Percentiles rank a stretch among this genome's conserved stretches.
Conservation (phyloP, 352 stramenopile species). For the Lagenidium sp. region DNA sequence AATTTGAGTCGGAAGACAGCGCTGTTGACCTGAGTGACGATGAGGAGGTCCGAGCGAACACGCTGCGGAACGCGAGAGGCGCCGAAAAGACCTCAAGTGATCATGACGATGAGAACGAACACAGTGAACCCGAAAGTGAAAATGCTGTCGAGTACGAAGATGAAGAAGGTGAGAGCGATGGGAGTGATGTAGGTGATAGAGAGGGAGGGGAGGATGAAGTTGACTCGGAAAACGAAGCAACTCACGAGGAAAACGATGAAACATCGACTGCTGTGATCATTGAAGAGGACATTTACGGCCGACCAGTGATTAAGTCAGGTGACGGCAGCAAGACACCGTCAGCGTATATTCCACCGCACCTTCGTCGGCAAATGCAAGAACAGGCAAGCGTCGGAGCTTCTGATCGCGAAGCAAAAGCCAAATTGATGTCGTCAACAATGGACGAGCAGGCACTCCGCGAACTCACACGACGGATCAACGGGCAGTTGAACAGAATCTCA, state of each 20-base stretch:
- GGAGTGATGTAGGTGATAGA: conserved; percentile 4
- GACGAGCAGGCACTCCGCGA: conserved; percentile 65
- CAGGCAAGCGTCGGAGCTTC: conserved; percentile 21
- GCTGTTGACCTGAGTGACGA: conserved; percentile 28
- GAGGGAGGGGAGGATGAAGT: conserved; percentile 5
- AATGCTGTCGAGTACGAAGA: conserved; percentile 8
- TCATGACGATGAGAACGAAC: conserved; percentile 14
- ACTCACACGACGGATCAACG: conserved; percentile 72
- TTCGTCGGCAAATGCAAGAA: conserved; percentile 61
- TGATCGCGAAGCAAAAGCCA: conserved; percentile 9
- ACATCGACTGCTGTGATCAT: conserved; percentile 19
- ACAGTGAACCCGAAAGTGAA: conserved; percentile 7
- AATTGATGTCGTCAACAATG: conserved; percentile 38
- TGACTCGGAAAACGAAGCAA: conserved; percentile 6
- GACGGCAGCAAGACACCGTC: conserved; percentile 33
- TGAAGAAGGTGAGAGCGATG: conserved; percentile 1
- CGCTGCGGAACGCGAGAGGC: conserved; percentile 36
- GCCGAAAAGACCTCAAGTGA: conserved; percentile 12
- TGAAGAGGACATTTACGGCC: conserved; percentile 80
- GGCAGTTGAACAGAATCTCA: conserved; percentile 87
- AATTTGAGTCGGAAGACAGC: conserved; percentile 60
- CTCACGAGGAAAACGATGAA: conserved; percentile 8
- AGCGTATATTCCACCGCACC: conserved; percentile 81
- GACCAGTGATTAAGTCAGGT: conserved; percentile 43
- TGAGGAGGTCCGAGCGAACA: conserved; percentile 43